phyloP scores from a whole-genome alignment of 176 grass and related monocot genomes.

The Sorghum bicolor region Sorghum_bicolor_NCBIv3 NC_012872.2:463001-463500 shows the following conservation, averaged over 20 bases:
- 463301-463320: not conserved
- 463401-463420: conserved; percentile 6
- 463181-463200: conserved; percentile 72
- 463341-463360: conserved; percentile 50
- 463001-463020: not conserved
- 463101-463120: not conserved
- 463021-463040: not conserved
- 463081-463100: not conserved
- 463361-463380: conserved; percentile 48
- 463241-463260: conserved; percentile 87
- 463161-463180: not conserved
- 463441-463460: not conserved
- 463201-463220: conserved; percentile 77
- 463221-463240: conserved; percentile 83
- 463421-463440: not conserved
- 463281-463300: not conserved
- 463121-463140: not conserved
- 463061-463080: not conserved
- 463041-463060: not conserved
- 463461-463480: not conserved
- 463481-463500: not conserved
- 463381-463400: conserved; percentile 19
- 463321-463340: conserved; percentile 37
- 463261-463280: conserved; percentile 73
- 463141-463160: not conserved